These are phyloP conservation scores for Colletotrichum salicis DNA, from an alignment of 2,329 filamentous ascomycete species.

Conservation along the genomic window DNA sequence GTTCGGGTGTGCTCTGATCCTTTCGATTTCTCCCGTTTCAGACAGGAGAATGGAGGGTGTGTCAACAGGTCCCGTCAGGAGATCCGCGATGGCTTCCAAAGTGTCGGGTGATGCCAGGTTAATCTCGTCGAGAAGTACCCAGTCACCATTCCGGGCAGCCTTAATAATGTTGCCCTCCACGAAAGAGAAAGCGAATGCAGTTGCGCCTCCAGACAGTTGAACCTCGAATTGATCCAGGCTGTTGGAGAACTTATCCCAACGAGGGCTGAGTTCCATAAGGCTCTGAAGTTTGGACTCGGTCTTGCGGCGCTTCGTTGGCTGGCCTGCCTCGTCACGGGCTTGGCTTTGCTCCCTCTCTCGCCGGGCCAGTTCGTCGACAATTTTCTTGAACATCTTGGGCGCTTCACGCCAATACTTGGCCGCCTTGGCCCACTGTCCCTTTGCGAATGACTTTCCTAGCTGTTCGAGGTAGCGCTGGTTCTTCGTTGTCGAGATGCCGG, in stretches of 20 bases:
- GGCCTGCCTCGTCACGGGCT: constrained; percentile 50
- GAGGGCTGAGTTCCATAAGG: constrained; percentile 65
- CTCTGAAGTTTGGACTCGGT: constrained; percentile 75
- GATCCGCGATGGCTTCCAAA: constrained; percentile 89
- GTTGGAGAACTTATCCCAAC: constrained; percentile 84
- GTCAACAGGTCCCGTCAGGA: constrained; percentile 79
- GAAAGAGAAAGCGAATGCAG: constrained; percentile 92
- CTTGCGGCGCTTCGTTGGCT: constrained; percentile 77
- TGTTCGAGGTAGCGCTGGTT: constrained; percentile 89
- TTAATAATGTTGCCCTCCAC: constrained; percentile 96
- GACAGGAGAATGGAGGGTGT: constrained; percentile 87
- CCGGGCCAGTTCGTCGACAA: constrained; percentile 66
- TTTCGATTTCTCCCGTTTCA: constrained; percentile 92
- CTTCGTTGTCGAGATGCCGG: constrained; percentile 84
- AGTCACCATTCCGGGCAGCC: constrained; percentile 94
- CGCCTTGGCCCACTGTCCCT: constrained; percentile 87
- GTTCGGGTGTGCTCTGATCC: constrained; percentile 87
- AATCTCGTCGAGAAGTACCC: constrained; percentile 97
- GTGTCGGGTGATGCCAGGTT: constrained; percentile 96
- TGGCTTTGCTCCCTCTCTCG: constrained; percentile 53
- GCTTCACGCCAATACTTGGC: constrained; percentile 90
- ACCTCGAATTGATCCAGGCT: constrained; percentile 83
- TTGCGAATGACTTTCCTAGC: constrained; percentile 81
- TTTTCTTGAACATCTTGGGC: constrained; percentile 83
- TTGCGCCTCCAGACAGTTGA: constrained; percentile 77